Conservation (phyloP, 495 filamentous ascomycete genomes). For the Penicilliopsis zonata region DNA sequence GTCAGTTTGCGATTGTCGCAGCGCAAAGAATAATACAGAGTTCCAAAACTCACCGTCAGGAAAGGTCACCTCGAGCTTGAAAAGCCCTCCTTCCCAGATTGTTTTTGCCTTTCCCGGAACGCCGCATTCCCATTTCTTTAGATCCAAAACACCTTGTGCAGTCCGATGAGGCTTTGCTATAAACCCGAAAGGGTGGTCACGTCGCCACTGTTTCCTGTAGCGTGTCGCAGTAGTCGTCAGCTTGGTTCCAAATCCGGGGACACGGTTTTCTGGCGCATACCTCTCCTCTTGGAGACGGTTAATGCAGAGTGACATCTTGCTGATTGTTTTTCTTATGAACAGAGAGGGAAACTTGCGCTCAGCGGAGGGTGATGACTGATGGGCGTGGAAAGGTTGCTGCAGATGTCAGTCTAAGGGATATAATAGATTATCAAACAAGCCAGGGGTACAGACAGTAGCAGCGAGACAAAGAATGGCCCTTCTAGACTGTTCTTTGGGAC, state of each 20-base stretch:
- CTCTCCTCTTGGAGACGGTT: conserved; percentile 87
- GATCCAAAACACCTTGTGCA: conserved; percentile 66
- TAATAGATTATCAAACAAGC: no score
- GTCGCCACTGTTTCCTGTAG: conserved; percentile 84
- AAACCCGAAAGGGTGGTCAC: conserved; percentile 96
- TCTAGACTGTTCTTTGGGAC: no score
- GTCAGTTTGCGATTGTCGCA: conserved; percentile 7
- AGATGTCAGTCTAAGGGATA: no score
- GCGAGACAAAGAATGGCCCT: no score
- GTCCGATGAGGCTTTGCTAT: conserved; percentile 80
- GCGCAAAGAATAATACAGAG: conserved; percentile 3
- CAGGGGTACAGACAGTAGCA: no score
- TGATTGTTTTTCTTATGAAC: neutral
- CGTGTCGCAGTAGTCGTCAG: conserved; percentile 8
- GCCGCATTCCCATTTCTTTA: conserved; percentile 94
- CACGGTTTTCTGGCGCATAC: conserved; percentile 33
- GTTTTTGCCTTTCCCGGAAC: conserved; percentile 94
- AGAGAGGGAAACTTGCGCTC: neutral
- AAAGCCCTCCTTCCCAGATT: conserved; percentile 90
- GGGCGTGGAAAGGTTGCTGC: no score
- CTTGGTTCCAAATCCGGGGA: neutral
- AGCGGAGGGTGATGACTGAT: no score
- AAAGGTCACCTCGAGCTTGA: conserved; percentile 87
- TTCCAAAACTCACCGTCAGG: conserved; percentile 67
- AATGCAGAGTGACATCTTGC: conserved; percentile 71